phyloP scores from a whole-genome alignment of 2,329 filamentous ascomycete genomes.

The Dendrostoma leiphaemia region DNA sequence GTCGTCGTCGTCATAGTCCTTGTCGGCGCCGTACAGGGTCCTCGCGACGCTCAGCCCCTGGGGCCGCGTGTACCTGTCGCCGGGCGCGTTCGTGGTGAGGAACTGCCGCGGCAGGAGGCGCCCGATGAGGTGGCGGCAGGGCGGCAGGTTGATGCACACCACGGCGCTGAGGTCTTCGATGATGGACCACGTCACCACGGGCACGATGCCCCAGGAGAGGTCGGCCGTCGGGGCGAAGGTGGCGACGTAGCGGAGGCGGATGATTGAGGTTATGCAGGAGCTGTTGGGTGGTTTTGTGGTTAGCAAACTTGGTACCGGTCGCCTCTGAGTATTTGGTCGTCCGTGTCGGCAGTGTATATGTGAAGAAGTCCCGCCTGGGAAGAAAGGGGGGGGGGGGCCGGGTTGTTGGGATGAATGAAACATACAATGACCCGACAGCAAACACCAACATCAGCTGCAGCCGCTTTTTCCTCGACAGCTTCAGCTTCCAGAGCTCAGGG shows the following conservation, averaged over 20 bases:
- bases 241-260: constrained; percentile 8
- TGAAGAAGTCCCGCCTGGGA: too few species aligned
- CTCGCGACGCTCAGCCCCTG: too few species aligned
- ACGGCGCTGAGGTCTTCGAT: constrained; percentile 9
- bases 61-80: too few species aligned
- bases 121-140: constrained; percentile 3
- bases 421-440: constrained; percentile 11
- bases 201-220: constrained; percentile 8
- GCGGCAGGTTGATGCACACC: constrained; percentile 8
- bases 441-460: constrained; percentile 7
- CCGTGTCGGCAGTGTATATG: too few species aligned
- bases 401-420: too few species aligned
- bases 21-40: too few species aligned
- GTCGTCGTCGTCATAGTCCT: too few species aligned
- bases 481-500: constrained; percentile 9
- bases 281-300: not conserved
- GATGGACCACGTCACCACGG: constrained; percentile 10
- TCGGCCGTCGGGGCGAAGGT: constrained; percentile 9
- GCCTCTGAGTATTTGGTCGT: too few species aligned
- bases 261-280: constrained; percentile 5
- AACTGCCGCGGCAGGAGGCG: constrained; percentile 4
- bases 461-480: constrained; percentile 3
- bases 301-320: too few species aligned
- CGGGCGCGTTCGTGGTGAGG: not conserved
- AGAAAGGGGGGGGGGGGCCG: too few species aligned